These are phyloP conservation scores for Fraxinus sp. DNA, from an alignment of 305 asterid genomes.

Conservation along the genomic window DNA sequence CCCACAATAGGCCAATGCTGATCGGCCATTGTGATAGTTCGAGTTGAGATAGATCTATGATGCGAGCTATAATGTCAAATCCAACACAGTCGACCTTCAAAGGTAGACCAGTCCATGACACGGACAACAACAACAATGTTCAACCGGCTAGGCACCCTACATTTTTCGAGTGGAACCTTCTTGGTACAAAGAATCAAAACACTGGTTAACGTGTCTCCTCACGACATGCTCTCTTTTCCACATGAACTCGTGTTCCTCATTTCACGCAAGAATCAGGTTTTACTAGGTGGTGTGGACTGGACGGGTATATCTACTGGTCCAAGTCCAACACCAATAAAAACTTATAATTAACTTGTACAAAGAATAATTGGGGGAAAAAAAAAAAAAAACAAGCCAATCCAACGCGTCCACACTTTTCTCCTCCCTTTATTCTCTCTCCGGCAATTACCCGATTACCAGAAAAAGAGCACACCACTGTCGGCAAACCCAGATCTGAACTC, in stretches of 20 bases:
- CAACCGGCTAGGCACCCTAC: background rate
- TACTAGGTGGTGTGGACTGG: background rate
- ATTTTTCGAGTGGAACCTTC: background rate
- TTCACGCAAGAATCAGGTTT: background rate
- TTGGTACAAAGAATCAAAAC: background rate
- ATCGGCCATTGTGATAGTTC: background rate
- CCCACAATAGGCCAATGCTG: background rate
- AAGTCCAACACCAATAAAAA: background rate
- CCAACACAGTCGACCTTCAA: background rate
- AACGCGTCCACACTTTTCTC: background rate
- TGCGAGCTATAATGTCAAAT: background rate
- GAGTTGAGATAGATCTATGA: background rate
- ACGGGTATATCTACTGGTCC: background rate
- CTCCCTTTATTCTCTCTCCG: conserved; percentile 22
- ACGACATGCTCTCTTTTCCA: background rate
- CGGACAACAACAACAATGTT: no score
- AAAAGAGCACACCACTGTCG: conserved; percentile 37
- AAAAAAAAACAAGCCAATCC: background rate
- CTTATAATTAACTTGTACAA: background rate
- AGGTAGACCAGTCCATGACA: background rate
- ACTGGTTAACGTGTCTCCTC: background rate
- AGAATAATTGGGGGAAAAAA: background rate
- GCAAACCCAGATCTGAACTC: conserved; percentile 39
- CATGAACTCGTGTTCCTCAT: background rate
- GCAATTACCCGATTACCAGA: conserved; percentile 34